Conservation (phyloP, 2,329 filamentous ascomycete genomes). For the Emydomyces testavorans region DNA sequence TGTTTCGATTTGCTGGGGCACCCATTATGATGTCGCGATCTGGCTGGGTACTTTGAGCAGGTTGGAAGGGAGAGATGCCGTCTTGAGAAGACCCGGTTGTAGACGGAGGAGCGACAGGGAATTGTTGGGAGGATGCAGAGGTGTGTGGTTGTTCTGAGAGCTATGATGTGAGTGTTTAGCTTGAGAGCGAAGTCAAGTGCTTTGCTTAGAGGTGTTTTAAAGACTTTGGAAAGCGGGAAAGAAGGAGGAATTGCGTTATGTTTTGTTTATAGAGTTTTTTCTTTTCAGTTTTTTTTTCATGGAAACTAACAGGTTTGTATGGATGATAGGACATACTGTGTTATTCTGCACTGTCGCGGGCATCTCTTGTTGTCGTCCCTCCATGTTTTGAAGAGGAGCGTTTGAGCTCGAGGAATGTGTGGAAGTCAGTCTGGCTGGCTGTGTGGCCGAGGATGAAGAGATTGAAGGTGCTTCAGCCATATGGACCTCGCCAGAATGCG, state of each 20-base stretch:
- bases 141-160: conserved; percentile 4
- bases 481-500: background rate
- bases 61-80: background rate
- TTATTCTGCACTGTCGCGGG: conserved; percentile 11
- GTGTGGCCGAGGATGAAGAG: background rate
- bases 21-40: conserved; percentile 15
- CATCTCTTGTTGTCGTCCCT: conserved; percentile 2
- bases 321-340: conserved; percentile 7
- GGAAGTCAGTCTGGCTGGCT: conserved; percentile 3
- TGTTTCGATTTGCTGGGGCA: conserved; percentile 5
- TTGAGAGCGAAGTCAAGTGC: background rate
- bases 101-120: conserved; percentile 1
- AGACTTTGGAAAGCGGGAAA: background rate
- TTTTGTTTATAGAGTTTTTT: no score
- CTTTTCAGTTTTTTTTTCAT: no score
- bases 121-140: background rate
- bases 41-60: conserved; percentile 3
- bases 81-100: conserved; percentile 2
- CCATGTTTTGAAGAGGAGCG: background rate
- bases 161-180: conserved; percentile 5
- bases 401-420: background rate
- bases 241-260: background rate
- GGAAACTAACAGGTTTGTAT: background rate
- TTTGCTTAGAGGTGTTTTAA: background rate
- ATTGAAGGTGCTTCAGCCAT: conserved; percentile 11